Evolutionary conservation across 2,329 filamentous ascomycete species (phyloP), one percentile per base, ranked within the genome.

Genomic region (Fusarium keratoplasticum): DNA sequence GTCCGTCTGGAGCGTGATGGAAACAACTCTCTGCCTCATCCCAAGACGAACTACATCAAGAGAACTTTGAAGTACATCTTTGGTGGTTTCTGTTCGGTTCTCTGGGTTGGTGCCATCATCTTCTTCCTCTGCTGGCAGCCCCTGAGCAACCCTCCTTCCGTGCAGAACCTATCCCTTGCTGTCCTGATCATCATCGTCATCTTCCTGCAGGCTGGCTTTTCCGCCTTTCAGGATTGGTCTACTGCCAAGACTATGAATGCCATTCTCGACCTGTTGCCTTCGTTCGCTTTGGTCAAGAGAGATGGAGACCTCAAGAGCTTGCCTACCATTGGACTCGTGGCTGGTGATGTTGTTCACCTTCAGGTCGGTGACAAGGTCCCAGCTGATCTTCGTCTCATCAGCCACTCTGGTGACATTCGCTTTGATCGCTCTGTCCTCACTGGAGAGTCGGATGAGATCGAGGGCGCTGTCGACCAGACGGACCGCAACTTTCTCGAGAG

Each of bases 81-180:
- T 74, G 85, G 85, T 38, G 85, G 85, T 52, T 87, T 87, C 76
- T 86, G 85, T 58, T 86, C 84, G 1, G 80, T 87, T 25, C 81
- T 87, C 14, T 87, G 84, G 85, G 74, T 86, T 38, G 85, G 84
- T 20, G 84, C 84, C 58, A 80, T 87, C 70, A 80, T 87, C 75
- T 86, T 87, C 80, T 87, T 87, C 72, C 75, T 87, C 69, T 86
- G 84, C 76, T 87, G 86, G 85, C 72, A 78, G 20, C 85, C 86
- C n/a, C 79, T 87, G 55, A 85, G 85, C 72, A 77, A 83, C 47
- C 85, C 86, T 0, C 86, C 85, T 0, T 83, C 83, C 3, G 64
- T 78, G 2, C 83, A 83, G 29, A 87, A 87, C 71, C 81, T 87
- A 2, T 84, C 84, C 16, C 81, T 87, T 9, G 84, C 85, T 6